Evolutionary conservation across 441 rosid species (phyloP), one percentile per base, ranked within the genome.

Genomic region (Omphalea diandra): DNA sequence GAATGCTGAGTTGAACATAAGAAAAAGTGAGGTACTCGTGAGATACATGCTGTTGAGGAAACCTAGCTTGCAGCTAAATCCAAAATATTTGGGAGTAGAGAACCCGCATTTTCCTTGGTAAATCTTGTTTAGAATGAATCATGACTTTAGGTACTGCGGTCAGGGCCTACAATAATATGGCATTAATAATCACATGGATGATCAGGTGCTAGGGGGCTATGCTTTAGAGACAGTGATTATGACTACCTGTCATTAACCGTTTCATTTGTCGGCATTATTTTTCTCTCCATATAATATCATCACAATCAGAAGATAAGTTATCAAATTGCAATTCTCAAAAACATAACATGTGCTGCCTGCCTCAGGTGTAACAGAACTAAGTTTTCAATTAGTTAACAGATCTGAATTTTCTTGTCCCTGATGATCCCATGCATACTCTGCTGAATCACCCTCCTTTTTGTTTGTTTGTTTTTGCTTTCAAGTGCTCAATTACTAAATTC

Each of bases 281-380:
- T 67, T 58, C 69, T 44, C 69, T 62, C 65, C 73, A 59, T 59
- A 43, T 60, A 61, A 52, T 50, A 69, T 62, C 62, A 22, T 14
- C 70, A 53, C 32, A 57, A 44, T 49, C 38, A 29, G 29, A 47
- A 44, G 53, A 32, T 1, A 36, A n/a, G 50, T 66, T 61, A 24
- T 55, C n/a, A 26, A 65, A 29, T 68, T 72, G 68, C 63, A 56
- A 22, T 22, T 46, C 32, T 9, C 9, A 6, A 47, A 67, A 67
- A 69, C 81, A 80, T 70, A 41, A 29, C 82, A 80, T 78, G 81
- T 76, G 84, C 66, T 63, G 59, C 49, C 77, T 77, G 72, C 70
- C 40, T 62, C n/a, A 33, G 56, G 65, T 66, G 57, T 64, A 71
- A 40, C 70, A 63, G 10, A n/a, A 41, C 73, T 63, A 22, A 22